Conservation (phyloP, 73 alveolate genomes). For the Tetrahymena elliotti region DNA sequence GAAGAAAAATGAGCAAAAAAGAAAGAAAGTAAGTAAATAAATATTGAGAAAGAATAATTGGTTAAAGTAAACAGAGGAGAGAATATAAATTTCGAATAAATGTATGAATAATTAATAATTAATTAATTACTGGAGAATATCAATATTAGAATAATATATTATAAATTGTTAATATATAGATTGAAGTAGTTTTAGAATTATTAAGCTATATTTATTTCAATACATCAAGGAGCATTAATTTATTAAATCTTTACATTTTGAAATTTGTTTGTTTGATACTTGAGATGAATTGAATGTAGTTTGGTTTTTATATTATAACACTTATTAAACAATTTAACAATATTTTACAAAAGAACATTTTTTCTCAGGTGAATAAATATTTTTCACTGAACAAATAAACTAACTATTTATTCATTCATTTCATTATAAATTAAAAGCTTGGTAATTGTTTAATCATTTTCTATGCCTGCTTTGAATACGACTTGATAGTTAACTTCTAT, state of each 20-base stretch:
- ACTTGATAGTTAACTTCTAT: background rate
- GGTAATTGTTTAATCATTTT: background rate
- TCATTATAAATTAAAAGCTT: background rate
- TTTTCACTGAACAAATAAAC: background rate
- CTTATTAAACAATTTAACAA: background rate
- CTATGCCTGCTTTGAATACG: background rate
- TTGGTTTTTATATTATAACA: background rate
- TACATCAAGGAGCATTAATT: background rate
- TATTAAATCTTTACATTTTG: background rate
- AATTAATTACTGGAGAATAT: no score
- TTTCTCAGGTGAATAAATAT: no score
- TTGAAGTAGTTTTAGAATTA: background rate
- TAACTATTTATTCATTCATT: no score
- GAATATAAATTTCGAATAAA: no score
- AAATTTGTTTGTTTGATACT: no score
- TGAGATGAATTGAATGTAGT: background rate
- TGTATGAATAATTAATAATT: no score
- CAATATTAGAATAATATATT: background rate
- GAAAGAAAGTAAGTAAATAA: no score
- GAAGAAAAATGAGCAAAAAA: no score
- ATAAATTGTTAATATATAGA: background rate
- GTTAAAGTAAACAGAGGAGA: no score
- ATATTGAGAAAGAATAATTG: no score
- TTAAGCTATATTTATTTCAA: background rate
- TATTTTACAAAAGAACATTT: background rate